These are phyloP conservation scores for Penicillium herquei DNA, from an alignment of 495 filamentous ascomycete genomes.

Conservation along the genomic window DNA sequence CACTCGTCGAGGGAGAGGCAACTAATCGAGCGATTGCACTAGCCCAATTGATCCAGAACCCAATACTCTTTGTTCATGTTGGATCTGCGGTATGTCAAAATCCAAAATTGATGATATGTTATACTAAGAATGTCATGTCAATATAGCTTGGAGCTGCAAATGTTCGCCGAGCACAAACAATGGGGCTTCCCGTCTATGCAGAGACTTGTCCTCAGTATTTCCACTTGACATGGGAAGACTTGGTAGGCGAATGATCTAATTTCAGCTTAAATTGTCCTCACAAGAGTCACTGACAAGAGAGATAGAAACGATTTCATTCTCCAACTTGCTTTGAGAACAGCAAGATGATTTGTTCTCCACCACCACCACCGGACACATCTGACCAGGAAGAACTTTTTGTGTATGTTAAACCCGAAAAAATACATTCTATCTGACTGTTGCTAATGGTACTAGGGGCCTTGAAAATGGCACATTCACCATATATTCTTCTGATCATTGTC, in stretches of 20 bases:
- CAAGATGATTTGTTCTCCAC: constrained; percentile 41
- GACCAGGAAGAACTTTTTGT: constrained; percentile 39
- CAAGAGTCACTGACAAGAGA: too few relatives aligned
- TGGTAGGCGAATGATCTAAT: background rate
- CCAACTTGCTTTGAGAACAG: constrained; percentile 13
- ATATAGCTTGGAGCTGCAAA: constrained; percentile 10
- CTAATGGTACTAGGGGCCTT: constrained; percentile 21
- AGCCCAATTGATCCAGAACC: constrained; percentile 39
- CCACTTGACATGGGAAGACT: constrained; percentile 30
- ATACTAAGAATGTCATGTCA: too few relatives aligned
- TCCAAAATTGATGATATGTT: constrained; percentile 5
- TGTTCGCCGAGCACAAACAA: constrained; percentile 24
- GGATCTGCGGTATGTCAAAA: constrained; percentile 14
- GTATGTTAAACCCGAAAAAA: background rate
- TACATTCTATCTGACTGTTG: background rate
- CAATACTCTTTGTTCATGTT: constrained; percentile 49
- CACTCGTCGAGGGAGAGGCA: constrained; percentile 38
- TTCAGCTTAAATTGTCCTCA: too few relatives aligned
- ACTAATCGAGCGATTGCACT: constrained; percentile 47
- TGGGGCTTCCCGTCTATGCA: constrained; percentile 35
- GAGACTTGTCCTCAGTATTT: constrained; percentile 42
- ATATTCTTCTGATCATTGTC: constrained; percentile 55
- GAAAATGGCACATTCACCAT: constrained; percentile 50
- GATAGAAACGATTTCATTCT: constrained; percentile 13
- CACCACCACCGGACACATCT: constrained; percentile 24